Evolutionary conservation across 2,329 filamentous ascomycete genomes (phyloP).

Genomic region (Paracoccidioides brasiliensis): DNA sequence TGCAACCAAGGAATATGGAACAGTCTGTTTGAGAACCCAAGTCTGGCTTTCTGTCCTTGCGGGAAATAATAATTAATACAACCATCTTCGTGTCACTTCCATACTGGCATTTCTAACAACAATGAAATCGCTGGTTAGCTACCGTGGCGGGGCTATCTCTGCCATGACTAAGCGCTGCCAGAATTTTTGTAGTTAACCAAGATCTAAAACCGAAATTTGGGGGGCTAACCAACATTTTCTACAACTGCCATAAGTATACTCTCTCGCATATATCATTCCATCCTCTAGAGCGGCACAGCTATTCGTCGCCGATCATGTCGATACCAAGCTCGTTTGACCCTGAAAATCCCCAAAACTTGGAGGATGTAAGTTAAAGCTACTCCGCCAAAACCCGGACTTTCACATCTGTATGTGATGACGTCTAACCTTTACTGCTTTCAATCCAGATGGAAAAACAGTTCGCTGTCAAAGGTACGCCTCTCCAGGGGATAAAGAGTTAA

Average conservation of each 20-base stretch:
- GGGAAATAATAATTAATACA: too few relatives aligned
- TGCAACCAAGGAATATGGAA: too few relatives aligned
- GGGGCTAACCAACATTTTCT: background rate
- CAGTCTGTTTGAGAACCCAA: too few relatives aligned
- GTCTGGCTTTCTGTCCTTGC: too few relatives aligned
- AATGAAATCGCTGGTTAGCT: too few relatives aligned
- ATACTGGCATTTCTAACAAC: too few relatives aligned
- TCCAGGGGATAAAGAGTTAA: background rate
- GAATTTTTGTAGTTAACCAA: too few relatives aligned
- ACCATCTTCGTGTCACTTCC: too few relatives aligned
- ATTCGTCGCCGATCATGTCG: background rate
- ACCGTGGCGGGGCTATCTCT: too few relatives aligned
- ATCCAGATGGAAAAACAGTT: conserved; percentile 95
- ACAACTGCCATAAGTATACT: background rate
- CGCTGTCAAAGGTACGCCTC: conserved; percentile 73
- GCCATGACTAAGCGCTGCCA: too few relatives aligned
- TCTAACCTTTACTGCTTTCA: background rate
- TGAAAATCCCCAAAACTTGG: conserved; percentile 55
- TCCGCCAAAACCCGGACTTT: background rate
- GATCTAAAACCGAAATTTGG: too few relatives aligned
- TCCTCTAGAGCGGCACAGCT: background rate
- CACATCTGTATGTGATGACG: background rate
- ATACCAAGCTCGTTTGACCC: conserved; percentile 30
- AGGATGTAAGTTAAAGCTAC: conserved; percentile 42
- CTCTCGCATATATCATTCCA: background rate